Percentiles rank a stretch among this genome's conserved stretches.
Evolutionary conservation across 257 asterid genomes (phyloP).

Genomic region (Capsicum chinense): DNA sequence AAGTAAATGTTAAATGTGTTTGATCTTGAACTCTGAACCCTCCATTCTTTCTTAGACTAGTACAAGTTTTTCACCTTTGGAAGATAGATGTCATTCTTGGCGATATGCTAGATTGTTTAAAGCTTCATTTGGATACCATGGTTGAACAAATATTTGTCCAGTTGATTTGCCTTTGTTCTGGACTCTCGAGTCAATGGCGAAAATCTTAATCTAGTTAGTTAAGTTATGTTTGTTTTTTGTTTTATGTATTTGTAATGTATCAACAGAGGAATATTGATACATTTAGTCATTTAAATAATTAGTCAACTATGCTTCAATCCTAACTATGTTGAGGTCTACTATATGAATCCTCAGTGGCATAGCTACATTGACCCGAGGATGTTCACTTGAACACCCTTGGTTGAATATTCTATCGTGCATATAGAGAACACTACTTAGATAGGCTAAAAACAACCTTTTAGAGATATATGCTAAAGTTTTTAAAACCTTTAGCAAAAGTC

Average conservation of each 20-base stretch:
- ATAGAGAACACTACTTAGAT: too few relatives aligned
- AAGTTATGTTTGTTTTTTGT: not conserved
- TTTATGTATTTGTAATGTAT: not conserved
- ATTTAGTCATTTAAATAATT: too few relatives aligned
- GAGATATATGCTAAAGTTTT: too few relatives aligned
- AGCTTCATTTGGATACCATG: constrained; percentile 2
- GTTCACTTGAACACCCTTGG: too few relatives aligned
- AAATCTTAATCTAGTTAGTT: not conserved
- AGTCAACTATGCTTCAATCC: not conserved
- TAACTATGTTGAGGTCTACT: not conserved
- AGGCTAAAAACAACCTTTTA: too few relatives aligned
- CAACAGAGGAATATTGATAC: too few relatives aligned
- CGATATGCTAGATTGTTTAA: not conserved
- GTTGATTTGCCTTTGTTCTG: not conserved
- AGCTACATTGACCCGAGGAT: too few relatives aligned
- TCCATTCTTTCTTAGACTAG: not conserved
- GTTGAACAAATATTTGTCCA: not conserved
- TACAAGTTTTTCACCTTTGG: not conserved
- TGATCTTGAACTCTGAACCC: not conserved
- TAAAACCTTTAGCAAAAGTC: too few relatives aligned
- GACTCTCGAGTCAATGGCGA: not conserved
- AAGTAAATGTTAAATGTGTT: not conserved
- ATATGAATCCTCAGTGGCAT: not conserved
- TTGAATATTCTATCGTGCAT: too few relatives aligned
- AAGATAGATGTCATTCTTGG: not conserved